Evolutionary conservation across 805 yeast species (phyloP).

Genomic region (Candida sanyiensis): DNA sequence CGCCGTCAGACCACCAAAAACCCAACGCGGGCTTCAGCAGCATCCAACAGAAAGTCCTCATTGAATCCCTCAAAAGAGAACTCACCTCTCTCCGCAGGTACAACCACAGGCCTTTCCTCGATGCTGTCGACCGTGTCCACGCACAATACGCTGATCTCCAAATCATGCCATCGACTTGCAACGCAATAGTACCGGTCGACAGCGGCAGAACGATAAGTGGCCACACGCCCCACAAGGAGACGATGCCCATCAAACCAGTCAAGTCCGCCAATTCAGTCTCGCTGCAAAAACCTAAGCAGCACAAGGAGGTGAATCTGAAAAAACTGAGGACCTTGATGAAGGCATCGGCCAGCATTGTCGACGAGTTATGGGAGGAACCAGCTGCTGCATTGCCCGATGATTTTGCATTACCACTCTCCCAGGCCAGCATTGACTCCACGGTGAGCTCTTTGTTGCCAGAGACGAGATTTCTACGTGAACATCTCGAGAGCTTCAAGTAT

Average conservation of each 20-base stretch:
- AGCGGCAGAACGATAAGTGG: not conserved
- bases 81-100: slow-evolving; percentile 17
- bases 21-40: slow-evolving; percentile 11
- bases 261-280: not conserved
- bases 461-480: slow-evolving; percentile 7
- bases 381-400: not conserved
- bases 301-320: slow-evolving; percentile 5
- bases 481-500: slow-evolving; percentile 7
- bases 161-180: not conserved
- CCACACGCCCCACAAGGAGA: slow-evolving; percentile 1
- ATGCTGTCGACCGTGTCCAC: slow-evolving; percentile 10
- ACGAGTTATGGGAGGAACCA: slow-evolving; percentile 11
- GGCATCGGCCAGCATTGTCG: slow-evolving; percentile 4
- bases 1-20: slow-evolving; percentile 4
- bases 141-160: not conserved
- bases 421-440: not conserved
- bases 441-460: slow-evolving; percentile 3
- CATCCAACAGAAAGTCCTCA: slow-evolving; percentile 20
- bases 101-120: slow-evolving; percentile 16
- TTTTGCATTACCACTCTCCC: not conserved
- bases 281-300: not conserved
- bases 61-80: slow-evolving; percentile 22
- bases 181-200: not conserved
- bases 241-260: not conserved
- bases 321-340: slow-evolving; percentile 7